Percentiles rank a stretch among this genome's conserved stretches.
These are phyloP conservation scores for Agrostemma githago DNA, from an alignment of 148 eudicot species.

Conservation along the genomic window DNA sequence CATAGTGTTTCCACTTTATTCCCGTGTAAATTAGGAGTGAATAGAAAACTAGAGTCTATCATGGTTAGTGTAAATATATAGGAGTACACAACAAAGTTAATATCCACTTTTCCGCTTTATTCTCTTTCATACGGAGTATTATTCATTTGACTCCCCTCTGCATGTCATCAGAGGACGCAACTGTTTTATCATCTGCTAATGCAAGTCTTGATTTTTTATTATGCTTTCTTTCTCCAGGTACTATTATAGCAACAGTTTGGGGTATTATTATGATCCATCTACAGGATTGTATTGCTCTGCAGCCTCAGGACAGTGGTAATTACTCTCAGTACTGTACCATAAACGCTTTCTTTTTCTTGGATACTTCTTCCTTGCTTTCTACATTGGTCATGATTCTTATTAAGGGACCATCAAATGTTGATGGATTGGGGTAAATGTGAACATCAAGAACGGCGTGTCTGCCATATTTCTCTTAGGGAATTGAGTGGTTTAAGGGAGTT, in stretches of 20 bases:
- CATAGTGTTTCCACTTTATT: neutral
- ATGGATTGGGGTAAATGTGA: neutral
- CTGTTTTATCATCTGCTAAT: neutral
- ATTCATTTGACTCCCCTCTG: neutral
- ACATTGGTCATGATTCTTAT: conserved; percentile 4
- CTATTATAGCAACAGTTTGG: conserved; percentile 87
- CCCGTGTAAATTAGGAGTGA: neutral
- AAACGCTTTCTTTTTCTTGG: neutral
- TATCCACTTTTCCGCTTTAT: neutral
- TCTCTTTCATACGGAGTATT: neutral
- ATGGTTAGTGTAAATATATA: neutral
- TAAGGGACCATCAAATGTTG: neutral
- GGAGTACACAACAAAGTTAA: neutral
- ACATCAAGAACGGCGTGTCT: neutral
- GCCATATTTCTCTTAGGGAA: neutral
- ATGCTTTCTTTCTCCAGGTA: conserved; percentile 41
- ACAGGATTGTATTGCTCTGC: conserved; percentile 69
- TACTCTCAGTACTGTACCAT: neutral
- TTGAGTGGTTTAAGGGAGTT: neutral
- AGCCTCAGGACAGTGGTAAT: conserved; percentile 78
- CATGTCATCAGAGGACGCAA: too few relatives aligned
- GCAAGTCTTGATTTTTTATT: neutral
- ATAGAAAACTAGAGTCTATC: neutral
- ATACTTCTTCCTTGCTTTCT: neutral
- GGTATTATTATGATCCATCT: conserved; percentile 86